phyloP scores from a whole-genome alignment of 2,329 filamentous ascomycete species.

The Chrysoporthe puriensis region DNA sequence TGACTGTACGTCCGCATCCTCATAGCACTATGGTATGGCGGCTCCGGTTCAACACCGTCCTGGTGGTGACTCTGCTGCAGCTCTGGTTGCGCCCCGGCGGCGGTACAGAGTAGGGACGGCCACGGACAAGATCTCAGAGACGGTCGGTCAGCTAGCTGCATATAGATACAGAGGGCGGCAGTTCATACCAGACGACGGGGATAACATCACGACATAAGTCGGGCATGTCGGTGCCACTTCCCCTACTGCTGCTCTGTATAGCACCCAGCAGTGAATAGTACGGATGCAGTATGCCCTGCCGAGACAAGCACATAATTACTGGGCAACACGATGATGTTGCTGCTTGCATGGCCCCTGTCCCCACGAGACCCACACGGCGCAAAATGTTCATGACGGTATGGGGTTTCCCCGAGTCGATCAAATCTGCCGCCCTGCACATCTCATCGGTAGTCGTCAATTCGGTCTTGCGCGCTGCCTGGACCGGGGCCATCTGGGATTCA shows the following conservation, averaged over 20 bases:
- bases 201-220: too few species aligned
- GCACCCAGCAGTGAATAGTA: too few species aligned
- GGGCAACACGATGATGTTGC: too few species aligned
- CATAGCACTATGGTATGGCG: too few species aligned
- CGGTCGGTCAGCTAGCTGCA: too few species aligned
- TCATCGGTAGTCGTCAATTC: constrained; percentile 1
- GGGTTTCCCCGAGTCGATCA: not conserved
- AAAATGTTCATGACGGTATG: constrained; percentile 1
- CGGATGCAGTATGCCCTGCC: too few species aligned
- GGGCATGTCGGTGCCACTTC: too few species aligned
- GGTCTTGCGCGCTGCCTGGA: not conserved
- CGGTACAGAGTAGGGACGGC: not conserved
- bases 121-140: not conserved
- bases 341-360: not conserved
- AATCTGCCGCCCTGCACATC: not conserved
- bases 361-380: not conserved
- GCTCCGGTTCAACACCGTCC: not conserved
- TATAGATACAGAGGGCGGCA: too few species aligned
- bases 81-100: not conserved
- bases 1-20: not conserved
- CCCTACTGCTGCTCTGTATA: too few species aligned
- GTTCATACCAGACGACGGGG: too few species aligned
- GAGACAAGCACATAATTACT: too few species aligned
- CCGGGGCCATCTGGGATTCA: not conserved
- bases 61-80: not conserved